phyloP scores from a whole-genome alignment of 805 yeast genomes.

The Jamesozyma spencerorum region DNA sequence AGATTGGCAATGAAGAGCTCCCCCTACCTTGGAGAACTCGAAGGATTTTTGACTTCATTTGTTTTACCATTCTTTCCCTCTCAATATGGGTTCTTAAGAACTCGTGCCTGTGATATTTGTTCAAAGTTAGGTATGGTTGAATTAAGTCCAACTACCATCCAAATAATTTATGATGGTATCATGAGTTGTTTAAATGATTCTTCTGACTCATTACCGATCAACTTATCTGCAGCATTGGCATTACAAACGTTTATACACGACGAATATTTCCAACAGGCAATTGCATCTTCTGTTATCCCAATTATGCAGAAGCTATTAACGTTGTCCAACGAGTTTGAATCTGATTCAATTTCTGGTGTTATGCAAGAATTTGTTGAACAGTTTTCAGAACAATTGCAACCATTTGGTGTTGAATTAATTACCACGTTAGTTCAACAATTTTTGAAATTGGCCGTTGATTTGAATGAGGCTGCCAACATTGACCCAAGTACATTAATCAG shows the following conservation, averaged over 20 bases:
- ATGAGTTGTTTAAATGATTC: conserved; percentile 31
- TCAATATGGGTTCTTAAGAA: conserved; percentile 56
- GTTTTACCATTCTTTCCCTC: conserved; percentile 68
- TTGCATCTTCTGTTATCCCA: conserved; percentile 61
- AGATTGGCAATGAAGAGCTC: conserved; percentile 46
- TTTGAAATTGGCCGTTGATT: conserved; percentile 55
- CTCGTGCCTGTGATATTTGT: conserved; percentile 61
- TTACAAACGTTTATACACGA: conserved; percentile 67
- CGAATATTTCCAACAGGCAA: conserved; percentile 56
- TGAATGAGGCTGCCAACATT: conserved; percentile 48
- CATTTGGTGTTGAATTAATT: conserved; percentile 72
- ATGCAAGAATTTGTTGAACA: conserved; percentile 93
- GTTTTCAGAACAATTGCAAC: conserved; percentile 80
- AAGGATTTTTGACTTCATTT: conserved; percentile 49
- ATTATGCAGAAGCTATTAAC: conserved; percentile 72
- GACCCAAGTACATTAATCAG: conserved; percentile 33
- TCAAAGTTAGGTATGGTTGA: conserved; percentile 56
- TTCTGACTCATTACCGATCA: conserved; percentile 56
- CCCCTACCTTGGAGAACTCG: conserved; percentile 56
- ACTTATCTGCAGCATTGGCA: conserved; percentile 76
- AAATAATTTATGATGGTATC: conserved; percentile 38
- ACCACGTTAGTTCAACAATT: conserved; percentile 64
- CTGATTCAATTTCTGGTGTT: conserved; percentile 78
- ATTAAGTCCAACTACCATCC: conserved; percentile 35
- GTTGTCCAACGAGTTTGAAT: conserved; percentile 72